Percentiles rank a stretch among this genome's conserved stretches.
phyloP scores from a whole-genome alignment of 257 asterid species.

The Coffea eugenioides region DNA sequence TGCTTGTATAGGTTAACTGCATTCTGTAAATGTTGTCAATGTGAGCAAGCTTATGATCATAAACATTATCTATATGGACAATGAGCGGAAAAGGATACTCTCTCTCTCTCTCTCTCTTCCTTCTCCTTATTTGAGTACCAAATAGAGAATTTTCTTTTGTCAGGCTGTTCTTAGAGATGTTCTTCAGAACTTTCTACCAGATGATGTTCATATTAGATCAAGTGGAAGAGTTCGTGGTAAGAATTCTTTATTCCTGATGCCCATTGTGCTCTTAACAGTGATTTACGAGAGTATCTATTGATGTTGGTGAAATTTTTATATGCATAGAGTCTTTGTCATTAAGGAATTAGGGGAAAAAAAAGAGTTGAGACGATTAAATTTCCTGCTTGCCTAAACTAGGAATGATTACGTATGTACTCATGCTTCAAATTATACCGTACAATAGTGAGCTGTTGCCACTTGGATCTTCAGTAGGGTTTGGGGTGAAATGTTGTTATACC shows the following conservation, averaged over 20 bases:
- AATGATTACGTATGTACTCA: not conserved
- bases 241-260: constrained; percentile 21
- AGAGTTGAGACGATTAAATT: too few relatives aligned
- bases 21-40: not conserved
- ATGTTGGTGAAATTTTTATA: not conserved
- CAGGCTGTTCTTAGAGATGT: constrained; percentile 95
- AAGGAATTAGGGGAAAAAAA: not conserved
- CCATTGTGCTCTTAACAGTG: not conserved
- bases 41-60: not conserved
- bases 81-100: not conserved
- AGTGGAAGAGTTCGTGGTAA: constrained; percentile 95
- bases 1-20: not conserved
- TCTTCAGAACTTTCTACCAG: constrained; percentile 68
- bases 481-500: not conserved
- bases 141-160: not conserved
- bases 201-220: constrained; percentile 76
- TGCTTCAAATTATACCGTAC: not conserved
- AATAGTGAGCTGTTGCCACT: not conserved
- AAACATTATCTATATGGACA: not conserved
- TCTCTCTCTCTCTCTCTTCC: not conserved
- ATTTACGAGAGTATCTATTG: not conserved
- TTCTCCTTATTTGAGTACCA: not conserved
- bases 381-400: not conserved
- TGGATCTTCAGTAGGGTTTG: too few relatives aligned
- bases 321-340: not conserved